Evolutionary conservation across 2,329 filamentous ascomycete genomes (phyloP), one percentile per base, ranked within the genome.

Genomic region (Teratosphaeria viscida): DNA sequence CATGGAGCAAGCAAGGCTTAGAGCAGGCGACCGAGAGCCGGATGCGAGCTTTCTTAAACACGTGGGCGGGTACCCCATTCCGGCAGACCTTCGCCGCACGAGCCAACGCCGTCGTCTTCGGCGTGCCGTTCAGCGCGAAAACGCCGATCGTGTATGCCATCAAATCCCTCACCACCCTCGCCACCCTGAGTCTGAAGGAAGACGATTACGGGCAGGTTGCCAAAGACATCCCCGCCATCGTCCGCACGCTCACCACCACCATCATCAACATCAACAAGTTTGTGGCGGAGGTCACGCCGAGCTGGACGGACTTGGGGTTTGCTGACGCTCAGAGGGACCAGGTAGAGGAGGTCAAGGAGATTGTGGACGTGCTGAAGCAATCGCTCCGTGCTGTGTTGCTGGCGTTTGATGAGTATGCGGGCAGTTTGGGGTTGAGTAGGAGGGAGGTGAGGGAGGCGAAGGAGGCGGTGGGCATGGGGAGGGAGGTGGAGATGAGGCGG

Each of bases 131-230:
- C 68, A 87, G 86, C 2, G 85, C 88, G 68, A 77, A 84, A 1
- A 83, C 82, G 34, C 76, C 87, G 16, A 86, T 90, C 65, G 74
- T 88, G 56, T 85, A 92, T 70, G 88, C 90, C 0, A 79, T 85
- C 5, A 82, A 85, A 62, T 82, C 87, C 0, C 75, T 95, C 0
- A 64, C 63, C 34, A 57, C 59, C n/a, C 79, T 97, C 32, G 82
- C 89, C 0, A 81, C 90, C 3, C 82, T 82, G 62, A 92, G 88
- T 72, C 75, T 96, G 58, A 77, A 78, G 3, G 92, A 97, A 73
- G 92, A 97, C 71, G 81, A 82, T 54, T 94, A 85, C 69, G 92
- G 92, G 14, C 88, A 89, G 66, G 92, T 95, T n/a, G 87, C 95
- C 65, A 81, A 85, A 52, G 89, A 94, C 64, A 85, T 97, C 2